Conservation (phyloP, 805 yeast genomes). For the Phaffomyces thermotolerans region DNA sequence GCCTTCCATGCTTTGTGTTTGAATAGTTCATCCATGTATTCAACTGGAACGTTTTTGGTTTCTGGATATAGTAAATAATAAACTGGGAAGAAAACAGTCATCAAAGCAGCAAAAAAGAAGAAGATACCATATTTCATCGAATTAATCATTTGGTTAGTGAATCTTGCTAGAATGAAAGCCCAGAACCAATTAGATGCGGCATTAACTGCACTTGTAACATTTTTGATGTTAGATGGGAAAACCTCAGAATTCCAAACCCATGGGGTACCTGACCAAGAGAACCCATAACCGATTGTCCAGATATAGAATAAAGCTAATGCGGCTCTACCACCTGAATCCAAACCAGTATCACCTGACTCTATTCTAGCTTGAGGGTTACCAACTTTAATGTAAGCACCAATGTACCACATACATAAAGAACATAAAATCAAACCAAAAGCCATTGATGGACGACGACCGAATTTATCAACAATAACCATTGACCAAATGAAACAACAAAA, state of each 20-base stretch:
- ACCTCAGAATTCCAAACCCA: constrained; percentile 41
- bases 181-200: constrained; percentile 43
- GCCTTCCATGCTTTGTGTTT: constrained; percentile 16
- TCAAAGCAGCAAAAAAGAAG: constrained; percentile 27
- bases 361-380: not conserved
- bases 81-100: constrained; percentile 28
- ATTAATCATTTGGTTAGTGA: constrained; percentile 37
- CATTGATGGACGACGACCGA: constrained; percentile 39
- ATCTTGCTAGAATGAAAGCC: constrained; percentile 42
- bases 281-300: constrained; percentile 38
- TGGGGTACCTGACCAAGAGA: constrained; percentile 43
- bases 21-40: constrained; percentile 33
- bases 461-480: constrained; percentile 37
- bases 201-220: constrained; percentile 37
- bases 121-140: constrained; percentile 38
- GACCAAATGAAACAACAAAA: constrained; percentile 37
- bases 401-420: constrained; percentile 39
- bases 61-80: constrained; percentile 38
- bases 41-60: constrained; percentile 39
- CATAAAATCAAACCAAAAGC: constrained; percentile 33
- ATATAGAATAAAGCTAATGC: constrained; percentile 28
- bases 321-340: constrained; percentile 37
- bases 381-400: constrained; percentile 39
- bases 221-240: constrained; percentile 37
- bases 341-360: constrained; percentile 18